Evolutionary conservation across 192 early-diverging fungal genomes (phyloP).

Genomic region (Glomus cerebriforme): DNA sequence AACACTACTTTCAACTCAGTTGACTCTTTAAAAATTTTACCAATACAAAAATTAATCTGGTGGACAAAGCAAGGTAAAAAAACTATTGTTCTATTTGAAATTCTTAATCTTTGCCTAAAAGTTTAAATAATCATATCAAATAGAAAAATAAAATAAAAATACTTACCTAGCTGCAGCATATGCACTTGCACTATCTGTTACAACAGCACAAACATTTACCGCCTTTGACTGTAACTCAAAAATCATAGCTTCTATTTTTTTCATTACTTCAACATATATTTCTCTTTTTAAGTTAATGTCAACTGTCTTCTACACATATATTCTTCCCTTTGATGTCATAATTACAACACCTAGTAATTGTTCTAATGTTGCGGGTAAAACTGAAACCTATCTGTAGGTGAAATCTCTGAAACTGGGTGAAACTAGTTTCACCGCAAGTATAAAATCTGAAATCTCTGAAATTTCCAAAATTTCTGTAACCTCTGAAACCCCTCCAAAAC

Average conservation of each 20-base stretch:
- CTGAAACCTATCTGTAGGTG: no score
- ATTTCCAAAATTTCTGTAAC: no score
- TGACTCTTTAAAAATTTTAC: constrained; percentile 16
- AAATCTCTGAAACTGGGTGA: no score
- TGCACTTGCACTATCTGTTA: constrained; percentile 27
- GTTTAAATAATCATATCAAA: background rate
- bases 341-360: background rate
- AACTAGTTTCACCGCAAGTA: no score
- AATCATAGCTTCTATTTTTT: background rate
- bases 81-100: background rate
- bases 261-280: background rate
- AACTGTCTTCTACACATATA: background rate
- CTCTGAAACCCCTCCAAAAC: no score
- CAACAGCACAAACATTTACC: background rate
- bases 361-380: no score
- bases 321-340: background rate
- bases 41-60: background rate
- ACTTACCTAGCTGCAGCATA: background rate
- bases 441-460: no score
- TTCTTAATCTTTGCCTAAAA: background rate
- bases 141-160: background rate
- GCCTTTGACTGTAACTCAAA: background rate
- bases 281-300: background rate
- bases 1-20: background rate
- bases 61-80: background rate